Evolutionary conservation across 805 yeast genomes (phyloP), one percentile per base, ranked within the genome.

Genomic region (Scheffersomyces stipitis): DNA sequence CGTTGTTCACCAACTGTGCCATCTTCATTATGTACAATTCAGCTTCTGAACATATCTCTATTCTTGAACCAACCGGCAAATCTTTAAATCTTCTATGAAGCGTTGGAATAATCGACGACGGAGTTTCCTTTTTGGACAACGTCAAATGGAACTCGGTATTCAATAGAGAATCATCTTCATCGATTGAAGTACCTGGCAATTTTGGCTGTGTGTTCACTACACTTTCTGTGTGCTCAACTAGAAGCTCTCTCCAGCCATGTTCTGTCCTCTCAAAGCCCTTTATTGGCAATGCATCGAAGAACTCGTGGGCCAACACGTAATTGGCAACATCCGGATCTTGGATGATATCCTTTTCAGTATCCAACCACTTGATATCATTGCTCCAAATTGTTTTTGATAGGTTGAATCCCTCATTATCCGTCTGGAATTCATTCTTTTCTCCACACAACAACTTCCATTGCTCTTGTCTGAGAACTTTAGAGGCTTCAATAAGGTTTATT

Each of bases 201-300:
- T 56, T 49, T 12, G 44, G 45, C 42, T 65, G 69, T 4, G 62
- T 58, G 36, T 61, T 61, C n/a, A 53, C 49, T 6, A 67, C 71
- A 32, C 62, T 52, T 4, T 61, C 52, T 22, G 64, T 61, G 39
- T 63, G 75, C 55, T 84, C 91, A 22, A 87, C 93, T 27, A 83
- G 47, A 16, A 76, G 67, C 53, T 87, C 96, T 46, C 90, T 66
- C 96, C 96, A 87, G 0, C 91, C 91, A 12, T 78, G 60, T 13
- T 69, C 66, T 0, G 83, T 79, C 43, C 72, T 74, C 36, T 73
- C 71, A 52, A 83, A 86, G 44, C 81, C 75, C 45, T 82, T 80
- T 16, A 87, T 80, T 0, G 96, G 95, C 38, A 87, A 64, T 0
- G 96, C 95, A 60, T 87, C 96, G 53, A 83, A 87, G 51, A 87